Evolutionary conservation across 805 yeast genomes (phyloP), one percentile per base, ranked within the genome.

Genomic region (Kregervanrija delftensis): DNA sequence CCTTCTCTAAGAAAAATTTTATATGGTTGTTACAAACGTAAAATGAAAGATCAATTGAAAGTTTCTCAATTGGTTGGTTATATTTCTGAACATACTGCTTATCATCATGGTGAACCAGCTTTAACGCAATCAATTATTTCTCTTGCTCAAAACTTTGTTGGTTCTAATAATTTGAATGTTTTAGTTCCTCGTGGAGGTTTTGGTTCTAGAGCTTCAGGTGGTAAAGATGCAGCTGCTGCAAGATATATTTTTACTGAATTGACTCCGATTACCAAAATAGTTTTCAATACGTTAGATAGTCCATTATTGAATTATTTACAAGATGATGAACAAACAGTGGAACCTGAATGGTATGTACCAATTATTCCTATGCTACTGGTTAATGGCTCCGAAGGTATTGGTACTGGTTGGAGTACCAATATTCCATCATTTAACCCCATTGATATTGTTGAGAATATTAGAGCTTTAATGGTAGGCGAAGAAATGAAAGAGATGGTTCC

Each of bases 191-290:
- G 84, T 61, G 99, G 99, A 73, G 83, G 88, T 32, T 93, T 93
- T 61, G 99, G 99, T 75, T 82, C 96, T 1, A 80, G 99, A 67
- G 90, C 93, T 22, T 74, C 87, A 22, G 99, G 99, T 65, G 99
- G 99, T 70, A 93, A 93, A 63, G 99, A 93, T 71, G 93, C 90
- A 12, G 86, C 98, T n/a, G 97, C 98, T 28, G 83, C 96, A 39
- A 90, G 99, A 76, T 93, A 93, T 71, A 90, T 93, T 62, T 86
- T 77, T 64, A 93, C 99, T 0, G 89, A 86, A 57, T 68, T 93
- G 51, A 79, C 77, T 44, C 79, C 82, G 32, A 72, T 93, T 41
- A 86, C 98, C 0, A 72, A 85, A 46, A 78, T 71, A 44, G 75
- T 91, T 6, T 89, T 91, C 65, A 81, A 86, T 53, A 79, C 86